Base-by-base conservation (phyloP, 2,329 filamentous ascomycete species). In the Phialemoniopsis sp. region DNA sequence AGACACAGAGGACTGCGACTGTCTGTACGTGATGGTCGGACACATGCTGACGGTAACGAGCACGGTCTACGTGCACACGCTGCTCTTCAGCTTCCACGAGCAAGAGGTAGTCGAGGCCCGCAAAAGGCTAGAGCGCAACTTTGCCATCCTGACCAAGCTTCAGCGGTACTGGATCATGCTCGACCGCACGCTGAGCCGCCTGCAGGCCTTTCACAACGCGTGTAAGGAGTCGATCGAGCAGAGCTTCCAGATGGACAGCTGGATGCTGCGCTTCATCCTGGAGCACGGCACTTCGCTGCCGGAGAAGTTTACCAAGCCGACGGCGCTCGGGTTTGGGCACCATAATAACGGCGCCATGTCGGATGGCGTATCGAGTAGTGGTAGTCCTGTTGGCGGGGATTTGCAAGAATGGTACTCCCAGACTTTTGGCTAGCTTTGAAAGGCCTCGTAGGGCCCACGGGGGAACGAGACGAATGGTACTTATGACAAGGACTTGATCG, bases 41-140 rank as follows among this genome's bases (percentile, higher is more conserved):
- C 68, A 73, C 47, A 64, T 71, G 28, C 53, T 69, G 5, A 63
- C 70, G 9, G 64, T 73, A 19, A 59, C 67, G 1, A 72, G 68
- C 1, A 68, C 68, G 0, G 58, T 72, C 1, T 62, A 70, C 36
- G 58, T 72, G 12, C 67, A 72, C 40, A 70, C 56, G 1, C 53
- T 73, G 2, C 57, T 72, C 1, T 70, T 71, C 40, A 55, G 54
- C 35, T 50, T 50, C 2, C 55, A 62, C 15, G 58, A 66, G 15
- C 44, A 41, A 5, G 55, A 67, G 34, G 60, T 68, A 8, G 40
- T 46, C 0, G 46, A 51, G 4, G 62, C 67, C 3, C 57, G 58
- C 21, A 43, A 40, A 9, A 55, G 60, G 8, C 53, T 73, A 2
- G 66, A 67, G 44, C 53, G 54, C 15, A 73, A 73, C 40, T 73